Evolutionary conservation across 768 basidiomycete species (phyloP), one percentile per base, ranked within the genome.

Genomic region (Leccinum disarticulatum): DNA sequence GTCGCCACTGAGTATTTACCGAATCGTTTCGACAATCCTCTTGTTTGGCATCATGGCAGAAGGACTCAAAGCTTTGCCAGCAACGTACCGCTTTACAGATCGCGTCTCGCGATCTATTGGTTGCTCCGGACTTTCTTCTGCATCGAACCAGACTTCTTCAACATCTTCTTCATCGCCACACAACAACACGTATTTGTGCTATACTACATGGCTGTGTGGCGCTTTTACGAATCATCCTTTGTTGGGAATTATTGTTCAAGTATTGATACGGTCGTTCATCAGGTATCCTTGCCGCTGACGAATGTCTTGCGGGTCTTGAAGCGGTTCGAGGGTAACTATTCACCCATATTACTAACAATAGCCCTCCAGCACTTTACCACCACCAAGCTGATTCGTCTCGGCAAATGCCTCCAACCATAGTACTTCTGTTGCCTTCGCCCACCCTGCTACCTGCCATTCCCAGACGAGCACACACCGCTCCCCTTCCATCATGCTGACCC

Each of bases 201-300:
- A 25, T 25, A 25, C 25, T 25, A 25, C 25, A 25, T 25, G 25
- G 76, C 17, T n/a, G 27, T 22, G 8, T 50, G 17, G 13, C 25
- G 22, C 49, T 28, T 48, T 48, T 48, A 48, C 22, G 19, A 22
- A 22, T 47, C 19, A n/a, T n/a, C 27, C 14, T 28, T 51, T 13
- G 81, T 7, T 83, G 83, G 80, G 83, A 86, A 60, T 58, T 83
- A 50, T 65, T 84, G 15, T 84, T 84, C 77, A 72, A 83, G 66
- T 86, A 83, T 62, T n/a, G n/a, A n/a, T 83, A 85, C 61, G 83
- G 84, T 7, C 74, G 82, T 3, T 82, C 83, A 0, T 82, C 81
- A 7, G 82, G 82, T 1, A 83, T 83, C 15, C 83, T 75, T 61
- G 81, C 80, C 15, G 83, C 83, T 7, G 83, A 85, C 57, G 83